Conservation (phyloP, 768 basidiomycete genomes). For the Mycena capillaripes region DNA sequence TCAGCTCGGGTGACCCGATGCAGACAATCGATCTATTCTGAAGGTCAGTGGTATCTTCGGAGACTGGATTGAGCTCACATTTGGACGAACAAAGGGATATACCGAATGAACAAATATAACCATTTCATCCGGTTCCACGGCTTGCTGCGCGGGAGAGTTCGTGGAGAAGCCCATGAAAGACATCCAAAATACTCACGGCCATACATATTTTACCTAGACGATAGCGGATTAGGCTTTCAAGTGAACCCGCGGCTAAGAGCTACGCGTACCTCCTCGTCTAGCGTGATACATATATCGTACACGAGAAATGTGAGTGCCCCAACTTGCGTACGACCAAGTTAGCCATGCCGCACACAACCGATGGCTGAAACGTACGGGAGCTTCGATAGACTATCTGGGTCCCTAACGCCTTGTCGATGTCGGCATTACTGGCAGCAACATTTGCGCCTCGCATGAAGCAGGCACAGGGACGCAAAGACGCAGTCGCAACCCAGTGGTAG, state of each 20-base stretch:
- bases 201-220: constrained; percentile 53
- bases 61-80: constrained; percentile 50
- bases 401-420: constrained; percentile 16
- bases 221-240: not conserved
- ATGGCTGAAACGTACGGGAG: constrained; percentile 17
- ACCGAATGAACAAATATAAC: constrained; percentile 54
- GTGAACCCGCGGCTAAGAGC: not conserved
- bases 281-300: constrained; percentile 58
- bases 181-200: no score
- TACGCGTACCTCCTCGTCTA: constrained; percentile 53
- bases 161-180: no score
- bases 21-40: constrained; percentile 47
- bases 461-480: not conserved
- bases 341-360: not conserved
- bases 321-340: constrained; percentile 41
- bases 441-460: constrained; percentile 16
- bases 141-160: no score
- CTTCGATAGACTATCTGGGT: constrained; percentile 24
- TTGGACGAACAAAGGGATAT: constrained; percentile 52
- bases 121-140: constrained; percentile 53
- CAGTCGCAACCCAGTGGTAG: no score
- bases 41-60: no score
- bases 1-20: constrained; percentile 50
- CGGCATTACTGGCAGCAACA: not conserved
- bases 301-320: constrained; percentile 53